These are phyloP conservation scores for Handroanthus guayacan DNA, from an alignment of 257 asterid species.

Conservation along the genomic window DNA sequence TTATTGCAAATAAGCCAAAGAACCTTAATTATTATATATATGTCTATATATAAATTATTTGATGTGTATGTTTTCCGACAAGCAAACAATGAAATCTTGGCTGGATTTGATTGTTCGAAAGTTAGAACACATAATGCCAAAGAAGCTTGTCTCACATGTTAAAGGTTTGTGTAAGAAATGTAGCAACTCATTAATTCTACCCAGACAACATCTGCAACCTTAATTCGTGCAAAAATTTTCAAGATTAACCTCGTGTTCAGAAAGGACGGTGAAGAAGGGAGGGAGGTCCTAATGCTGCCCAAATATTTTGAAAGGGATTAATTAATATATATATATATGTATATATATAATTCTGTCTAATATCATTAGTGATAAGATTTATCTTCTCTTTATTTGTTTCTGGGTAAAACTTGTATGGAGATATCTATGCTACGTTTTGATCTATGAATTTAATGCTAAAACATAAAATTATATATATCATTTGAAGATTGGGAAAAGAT, in stretches of 20 bases:
- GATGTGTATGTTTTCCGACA: slow-evolving; percentile 17
- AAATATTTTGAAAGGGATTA: too few species aligned
- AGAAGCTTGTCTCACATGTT: slow-evolving; percentile 25
- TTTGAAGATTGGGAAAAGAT: too few species aligned
- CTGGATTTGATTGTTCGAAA: slow-evolving; percentile 11
- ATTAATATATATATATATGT: too few species aligned
- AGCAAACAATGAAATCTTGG: background rate
- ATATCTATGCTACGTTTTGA: too few species aligned
- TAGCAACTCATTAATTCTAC: too few species aligned
- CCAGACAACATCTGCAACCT: slow-evolving; percentile 15
- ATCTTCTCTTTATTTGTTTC: too few species aligned
- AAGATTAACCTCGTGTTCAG: background rate
- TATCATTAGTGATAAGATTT: too few species aligned
- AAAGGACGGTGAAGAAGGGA: slow-evolving; percentile 1
- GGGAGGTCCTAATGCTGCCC: background rate
- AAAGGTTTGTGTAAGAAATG: background rate
- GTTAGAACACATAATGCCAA: slow-evolving; percentile 3
- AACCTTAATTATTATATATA: too few species aligned
- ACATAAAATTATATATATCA: too few species aligned
- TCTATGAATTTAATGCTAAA: too few species aligned
- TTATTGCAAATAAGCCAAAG: background rate
- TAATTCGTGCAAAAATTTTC: background rate
- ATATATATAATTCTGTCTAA: too few species aligned
- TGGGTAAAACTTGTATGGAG: too few species aligned
- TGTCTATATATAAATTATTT: background rate